phyloP scores from a whole-genome alignment of 306 rosid species.

The Cyamopsis tetragonoloba region DNA sequence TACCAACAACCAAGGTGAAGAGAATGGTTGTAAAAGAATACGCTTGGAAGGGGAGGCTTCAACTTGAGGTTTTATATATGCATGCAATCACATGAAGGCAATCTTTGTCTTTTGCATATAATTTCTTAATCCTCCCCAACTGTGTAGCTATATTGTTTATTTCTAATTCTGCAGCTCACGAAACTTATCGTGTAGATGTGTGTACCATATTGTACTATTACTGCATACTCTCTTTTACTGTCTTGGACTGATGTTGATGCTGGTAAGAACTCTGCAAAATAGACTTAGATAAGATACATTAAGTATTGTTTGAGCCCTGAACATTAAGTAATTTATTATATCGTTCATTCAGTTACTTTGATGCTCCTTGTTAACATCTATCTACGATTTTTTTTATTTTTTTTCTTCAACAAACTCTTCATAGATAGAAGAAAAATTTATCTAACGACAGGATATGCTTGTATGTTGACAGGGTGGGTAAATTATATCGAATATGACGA shows the following conservation, averaged over 20 bases:
- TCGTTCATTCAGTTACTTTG: slow-evolving; percentile 33
- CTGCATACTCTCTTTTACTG: slow-evolving; percentile 36
- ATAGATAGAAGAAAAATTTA: background rate
- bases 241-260: slow-evolving; percentile 40
- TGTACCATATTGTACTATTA: slow-evolving; percentile 56
- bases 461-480: background rate
- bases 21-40: slow-evolving; percentile 65
- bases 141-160: slow-evolving; percentile 11
- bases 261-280: slow-evolving; percentile 30
- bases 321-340: slow-evolving; percentile 29
- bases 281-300: slow-evolving; percentile 32
- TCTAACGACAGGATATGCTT: background rate
- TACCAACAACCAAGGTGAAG: slow-evolving; percentile 59
- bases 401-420: background rate
- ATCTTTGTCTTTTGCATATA: slow-evolving; percentile 43
- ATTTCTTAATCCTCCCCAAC: slow-evolving; percentile 23
- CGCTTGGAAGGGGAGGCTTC: slow-evolving; percentile 66
- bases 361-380: background rate
- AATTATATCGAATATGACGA: background rate
- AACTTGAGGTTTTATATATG: slow-evolving; percentile 42
- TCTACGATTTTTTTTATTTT: background rate
- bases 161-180: slow-evolving; percentile 47
- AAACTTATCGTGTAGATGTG: slow-evolving; percentile 62
- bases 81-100: slow-evolving; percentile 47
- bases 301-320: slow-evolving; percentile 35